Evolutionary conservation across 352 stramenopile species (phyloP).

Genomic region (Saprolegnia parasitica): DNA sequence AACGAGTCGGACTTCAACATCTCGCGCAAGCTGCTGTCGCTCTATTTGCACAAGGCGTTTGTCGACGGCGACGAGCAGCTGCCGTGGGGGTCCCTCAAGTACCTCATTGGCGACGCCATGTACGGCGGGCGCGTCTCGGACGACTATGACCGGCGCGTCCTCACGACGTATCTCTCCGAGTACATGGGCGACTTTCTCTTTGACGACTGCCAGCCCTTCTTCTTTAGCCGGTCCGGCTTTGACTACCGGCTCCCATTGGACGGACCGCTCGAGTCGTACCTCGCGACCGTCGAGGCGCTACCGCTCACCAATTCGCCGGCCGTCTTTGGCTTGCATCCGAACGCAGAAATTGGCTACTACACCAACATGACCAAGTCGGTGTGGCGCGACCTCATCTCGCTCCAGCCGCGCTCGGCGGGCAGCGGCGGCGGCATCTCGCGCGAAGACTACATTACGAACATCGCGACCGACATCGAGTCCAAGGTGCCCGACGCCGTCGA

Average conservation of each 20-base stretch:
- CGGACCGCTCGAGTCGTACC: constrained; percentile 74
- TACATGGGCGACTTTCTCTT: constrained; percentile 98
- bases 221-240: constrained; percentile 90
- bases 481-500: constrained; percentile 88
- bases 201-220: constrained; percentile 91
- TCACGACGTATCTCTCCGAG: constrained; percentile 90
- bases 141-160: constrained; percentile 93
- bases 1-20: constrained; percentile 96
- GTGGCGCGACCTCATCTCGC: constrained; percentile 89
- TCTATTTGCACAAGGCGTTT: constrained; percentile 93
- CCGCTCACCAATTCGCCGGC: constrained; percentile 91
- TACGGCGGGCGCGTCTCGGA: constrained; percentile 95
- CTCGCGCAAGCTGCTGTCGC: constrained; percentile 81
- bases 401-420: constrained; percentile 85
- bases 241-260: constrained; percentile 82
- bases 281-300: constrained; percentile 80
- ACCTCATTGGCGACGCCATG: constrained; percentile 96
- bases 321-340: constrained; percentile 94
- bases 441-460: constrained; percentile 90
- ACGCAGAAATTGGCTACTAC: constrained; percentile 96
- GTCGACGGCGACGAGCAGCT: constrained; percentile 90
- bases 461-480: constrained; percentile 86
- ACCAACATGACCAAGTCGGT: constrained; percentile 93
- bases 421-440: constrained; percentile 75
- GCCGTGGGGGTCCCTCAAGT: constrained; percentile 92